These are phyloP conservation scores for Xylaria nigripes DNA, from an alignment of 495 filamentous ascomycete species.

Conservation along the genomic window DNA sequence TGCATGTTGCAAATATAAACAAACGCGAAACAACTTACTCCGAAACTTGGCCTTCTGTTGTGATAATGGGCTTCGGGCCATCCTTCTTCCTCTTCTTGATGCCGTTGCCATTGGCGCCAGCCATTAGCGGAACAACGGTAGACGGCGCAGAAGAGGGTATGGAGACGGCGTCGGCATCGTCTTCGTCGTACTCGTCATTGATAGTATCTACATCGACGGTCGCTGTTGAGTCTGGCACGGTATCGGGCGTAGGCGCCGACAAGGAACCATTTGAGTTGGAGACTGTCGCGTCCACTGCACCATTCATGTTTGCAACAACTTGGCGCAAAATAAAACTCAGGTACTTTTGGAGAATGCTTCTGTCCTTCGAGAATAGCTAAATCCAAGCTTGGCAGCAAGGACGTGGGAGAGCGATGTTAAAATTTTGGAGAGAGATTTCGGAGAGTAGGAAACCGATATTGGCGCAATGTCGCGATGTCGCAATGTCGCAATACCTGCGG, in stretches of 20 bases:
- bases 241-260: slow-evolving; percentile 1
- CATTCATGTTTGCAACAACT: slow-evolving; percentile 7
- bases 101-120: slow-evolving; percentile 23
- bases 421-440: neutral
- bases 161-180: neutral
- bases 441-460: neutral
- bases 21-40: slow-evolving; percentile 33
- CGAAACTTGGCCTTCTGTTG: slow-evolving; percentile 54
- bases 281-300: slow-evolving; percentile 3
- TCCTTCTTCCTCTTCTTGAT: slow-evolving; percentile 82
- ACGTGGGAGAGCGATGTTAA: neutral
- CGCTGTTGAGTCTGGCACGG: slow-evolving; percentile 19
- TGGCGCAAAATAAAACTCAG: slow-evolving; percentile 2
- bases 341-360: neutral
- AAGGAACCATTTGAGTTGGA: neutral
- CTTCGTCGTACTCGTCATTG: neutral
- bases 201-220: slow-evolving; percentile 9
- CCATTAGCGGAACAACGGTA: slow-evolving; percentile 22
- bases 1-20: too few species aligned
- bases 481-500: too few species aligned
- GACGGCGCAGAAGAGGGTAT: slow-evolving; percentile 6
- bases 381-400: neutral
- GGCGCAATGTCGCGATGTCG: neutral
- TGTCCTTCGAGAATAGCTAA: neutral
- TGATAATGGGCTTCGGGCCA: slow-evolving; percentile 84